Evolutionary conservation across 495 filamentous ascomycete genomes (phyloP), one percentile per base, ranked within the genome.

Genomic region (Parathielavia appendiculata): DNA sequence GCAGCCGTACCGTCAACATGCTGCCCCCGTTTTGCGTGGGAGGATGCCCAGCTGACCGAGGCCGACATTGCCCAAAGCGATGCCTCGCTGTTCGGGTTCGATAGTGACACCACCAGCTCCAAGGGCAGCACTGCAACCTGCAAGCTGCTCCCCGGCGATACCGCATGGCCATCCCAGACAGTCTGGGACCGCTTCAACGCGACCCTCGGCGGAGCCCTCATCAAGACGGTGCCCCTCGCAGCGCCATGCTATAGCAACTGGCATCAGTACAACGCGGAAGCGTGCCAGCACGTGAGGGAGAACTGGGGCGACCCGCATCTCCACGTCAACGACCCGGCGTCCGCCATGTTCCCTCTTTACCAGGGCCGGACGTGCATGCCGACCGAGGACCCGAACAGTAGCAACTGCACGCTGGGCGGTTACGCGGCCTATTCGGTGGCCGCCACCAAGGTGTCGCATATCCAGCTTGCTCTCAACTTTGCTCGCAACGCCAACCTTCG

Each of bases 381-480:
- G 14, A 66, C 67, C 35, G 63, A 72, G 39, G 80, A 85, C 56
- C 74, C 79, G 10, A 63, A 75, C 17, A 69, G 63, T 12, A 63
- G 57, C 10, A 75, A 73, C 52, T 86, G 85, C 73, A 80, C 78
- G 0, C 67, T 84, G 34, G 85, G 84, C 9, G 79, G 79, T 1
- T 86, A 83, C 67, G 75, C 81, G 14, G 70, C 73, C 20, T 84
- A 86, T 63, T 78, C 81, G 0, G 78, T 88, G 22, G 81, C 81
- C 54, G 80, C 78, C 10, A 79, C 68, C 47, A 79, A 63, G 75
- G 79, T 46, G 79, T 80, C 68, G 70, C 80, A 83, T 54, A 75
- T 88, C 36, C 81, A 83, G 62, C 69, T 81, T 2, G 79, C 82
- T 5, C 71, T 90, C 17, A 83, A 83, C 65, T 83, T 88, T 69